Base-by-base conservation (phyloP, 768 basidiomycete species). In the Coprinopsis cinerea region DNA sequence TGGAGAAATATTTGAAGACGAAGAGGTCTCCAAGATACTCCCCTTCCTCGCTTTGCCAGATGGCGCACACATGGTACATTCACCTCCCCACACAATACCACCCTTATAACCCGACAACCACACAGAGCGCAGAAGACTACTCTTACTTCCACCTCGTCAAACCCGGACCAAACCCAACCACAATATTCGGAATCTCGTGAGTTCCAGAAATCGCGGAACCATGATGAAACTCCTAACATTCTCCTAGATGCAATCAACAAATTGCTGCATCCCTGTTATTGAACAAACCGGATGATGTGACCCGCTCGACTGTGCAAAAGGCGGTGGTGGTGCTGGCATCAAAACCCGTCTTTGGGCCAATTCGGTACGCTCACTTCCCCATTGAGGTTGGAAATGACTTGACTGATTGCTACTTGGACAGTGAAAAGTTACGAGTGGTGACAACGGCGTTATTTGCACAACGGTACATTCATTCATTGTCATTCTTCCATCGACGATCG, bases 1-100 rank as follows among this genome's bases (percentile, higher is more conserved):
- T 58, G 89, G 88, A 2, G 82, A 83, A 2, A 77, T 95, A 25
- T 85, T 88, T 55, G 77, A 88, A 28, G 85, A 98, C 61, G 88
- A 92, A 53, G 90, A 94, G 61, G 74, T 97, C 24, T 71, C 74
- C 27, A 88, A 85, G 63, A 82, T 92, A 27, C 72, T 99, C 25
- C 96, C 96, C 0, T 98, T 99, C 69, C 76, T 99, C 11, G 96
- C 96, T 0, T 76, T 99, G 23, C 96, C 96, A 1, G 96, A 99
- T 59, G 96, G 96, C 15, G 96, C 96, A 9, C 96, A 99, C 68
- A 64, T 96, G 57, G 92, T 94, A 58, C 54, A 69, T 32, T 15
- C 28, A 11, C 10, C 6, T 30, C 25, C 47, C 15, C 53, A 20
- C 44, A 26, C 25, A 24, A 37, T 11, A 32, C 13, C 15, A 53